Conservation (phyloP, 768 basidiomycete genomes). For the Kwoniella dejecticola region DNA sequence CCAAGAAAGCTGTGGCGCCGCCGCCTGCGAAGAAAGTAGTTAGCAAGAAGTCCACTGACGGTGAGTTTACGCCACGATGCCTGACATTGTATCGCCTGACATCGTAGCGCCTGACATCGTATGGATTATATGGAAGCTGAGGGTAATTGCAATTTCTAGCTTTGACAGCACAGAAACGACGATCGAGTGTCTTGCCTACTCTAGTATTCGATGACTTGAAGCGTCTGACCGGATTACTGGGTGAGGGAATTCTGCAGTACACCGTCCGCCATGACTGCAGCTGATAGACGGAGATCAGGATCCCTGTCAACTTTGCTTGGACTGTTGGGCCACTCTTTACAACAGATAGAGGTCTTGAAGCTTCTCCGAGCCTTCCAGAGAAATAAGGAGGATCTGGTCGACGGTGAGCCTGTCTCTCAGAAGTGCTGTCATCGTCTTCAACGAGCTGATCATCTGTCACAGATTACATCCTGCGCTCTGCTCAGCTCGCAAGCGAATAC, state of each 20-base stretch:
- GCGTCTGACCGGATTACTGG: conserved; percentile 34
- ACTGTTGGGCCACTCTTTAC: conserved; percentile 66
- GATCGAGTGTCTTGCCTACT: conserved; percentile 13
- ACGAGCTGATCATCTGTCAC: conserved; percentile 58
- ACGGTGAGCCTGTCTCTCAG: conserved; percentile 50
- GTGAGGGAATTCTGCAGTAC: conserved; percentile 7
- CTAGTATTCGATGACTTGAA: conserved; percentile 31
- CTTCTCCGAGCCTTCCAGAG: conserved; percentile 67
- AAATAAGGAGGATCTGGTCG: conserved; percentile 60
- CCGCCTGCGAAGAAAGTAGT: neutral
- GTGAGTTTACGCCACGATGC: neutral
- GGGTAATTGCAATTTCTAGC: neutral
- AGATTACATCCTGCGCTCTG: conserved; percentile 69
- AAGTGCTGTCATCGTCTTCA: neutral
- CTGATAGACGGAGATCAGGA: conserved; percentile 22
- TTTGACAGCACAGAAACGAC: conserved; percentile 4
- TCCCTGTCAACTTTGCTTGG: conserved; percentile 64
- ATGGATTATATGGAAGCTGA: too few relatives aligned
- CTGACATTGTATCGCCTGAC: too few relatives aligned
- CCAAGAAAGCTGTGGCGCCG: conserved; percentile 1
- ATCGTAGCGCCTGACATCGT: too few relatives aligned
- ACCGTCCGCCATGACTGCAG: neutral
- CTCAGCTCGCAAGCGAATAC: conserved; percentile 78
- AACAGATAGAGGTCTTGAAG: conserved; percentile 70
- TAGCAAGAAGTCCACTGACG: conserved; percentile 1